Evolutionary conservation across 495 filamentous ascomycete species (phyloP).

Genomic region (Penicillium manginii): DNA sequence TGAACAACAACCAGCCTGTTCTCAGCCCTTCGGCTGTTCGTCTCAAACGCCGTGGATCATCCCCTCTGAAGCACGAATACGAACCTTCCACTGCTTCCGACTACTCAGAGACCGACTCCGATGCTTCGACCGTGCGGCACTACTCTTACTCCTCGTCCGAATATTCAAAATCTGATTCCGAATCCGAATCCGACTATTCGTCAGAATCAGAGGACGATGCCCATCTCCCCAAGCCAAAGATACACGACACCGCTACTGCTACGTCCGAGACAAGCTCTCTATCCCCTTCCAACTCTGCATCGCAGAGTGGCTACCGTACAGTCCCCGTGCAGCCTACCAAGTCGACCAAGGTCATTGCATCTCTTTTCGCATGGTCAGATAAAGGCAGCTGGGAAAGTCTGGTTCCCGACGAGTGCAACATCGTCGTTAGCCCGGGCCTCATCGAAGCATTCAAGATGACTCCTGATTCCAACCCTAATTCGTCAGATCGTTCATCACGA

Average conservation of each 20-base stretch:
- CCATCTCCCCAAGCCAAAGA: conserved; percentile 24
- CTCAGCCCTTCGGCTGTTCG: conserved; percentile 44
- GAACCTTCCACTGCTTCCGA: conserved; percentile 83
- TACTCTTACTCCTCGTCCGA: conserved; percentile 52
- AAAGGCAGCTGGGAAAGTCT: conserved; percentile 81
- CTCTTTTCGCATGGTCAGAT: conserved; percentile 84
- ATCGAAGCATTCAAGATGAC: conserved; percentile 80
- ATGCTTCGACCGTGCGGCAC: conserved; percentile 54
- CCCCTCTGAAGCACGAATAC: conserved; percentile 97
- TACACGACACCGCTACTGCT: conserved; percentile 38
- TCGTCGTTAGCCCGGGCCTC: conserved; percentile 80
- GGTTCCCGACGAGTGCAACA: conserved; percentile 72
- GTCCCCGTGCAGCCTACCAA: conserved; percentile 60
- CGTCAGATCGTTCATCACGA: conserved; percentile 27
- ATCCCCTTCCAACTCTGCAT: conserved; percentile 75
- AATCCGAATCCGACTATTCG: conserved; percentile 47
- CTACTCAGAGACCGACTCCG: conserved; percentile 51
- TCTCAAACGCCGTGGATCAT: conserved; percentile 76
- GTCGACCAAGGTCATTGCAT: conserved; percentile 69
- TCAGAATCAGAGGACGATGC: conserved; percentile 57
- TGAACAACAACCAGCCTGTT: conserved; percentile 50
- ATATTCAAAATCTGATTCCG: conserved; percentile 45
- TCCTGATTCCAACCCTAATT: conserved; percentile 34
- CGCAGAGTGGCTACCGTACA: conserved; percentile 64
- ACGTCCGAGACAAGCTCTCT: conserved; percentile 56